Conservation (phyloP, 1,284 basidiomycete species). For the Apiotrichum porosum region DNA sequence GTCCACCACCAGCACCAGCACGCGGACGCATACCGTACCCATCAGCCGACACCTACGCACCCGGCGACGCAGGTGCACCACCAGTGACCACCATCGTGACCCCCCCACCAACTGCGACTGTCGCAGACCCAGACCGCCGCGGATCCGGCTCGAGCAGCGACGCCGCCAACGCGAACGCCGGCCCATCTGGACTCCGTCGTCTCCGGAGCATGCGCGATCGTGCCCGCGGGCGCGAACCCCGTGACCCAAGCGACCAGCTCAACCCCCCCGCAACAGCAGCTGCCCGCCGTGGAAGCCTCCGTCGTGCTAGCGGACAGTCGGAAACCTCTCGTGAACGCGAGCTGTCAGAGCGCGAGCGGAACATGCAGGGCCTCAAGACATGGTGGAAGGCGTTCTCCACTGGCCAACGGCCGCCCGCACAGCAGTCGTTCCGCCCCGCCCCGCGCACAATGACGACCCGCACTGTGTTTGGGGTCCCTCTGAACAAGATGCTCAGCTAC, state of each 20-base stretch:
- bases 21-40: slow-evolving; percentile 40
- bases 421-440: slow-evolving; percentile 1
- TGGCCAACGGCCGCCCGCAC: neutral
- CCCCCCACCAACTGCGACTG: too few species aligned
- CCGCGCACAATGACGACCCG: slow-evolving; percentile 11
- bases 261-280: neutral
- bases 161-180: neutral
- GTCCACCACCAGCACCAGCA: slow-evolving; percentile 37
- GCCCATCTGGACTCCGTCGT: neutral
- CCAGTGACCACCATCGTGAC: slow-evolving; percentile 12
- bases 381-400: slow-evolving; percentile 71
- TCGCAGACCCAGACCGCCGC: slow-evolving; percentile 1
- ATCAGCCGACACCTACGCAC: slow-evolving; percentile 30
- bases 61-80: slow-evolving; percentile 33
- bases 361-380: slow-evolving; percentile 57
- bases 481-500: slow-evolving; percentile 75
- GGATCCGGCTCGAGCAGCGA: slow-evolving; percentile 6
- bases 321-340: neutral
- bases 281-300: too few species aligned
- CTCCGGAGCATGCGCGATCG: slow-evolving; percentile 3
- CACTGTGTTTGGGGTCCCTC: slow-evolving; percentile 76
- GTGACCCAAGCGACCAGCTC: neutral
- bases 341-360: slow-evolving; percentile 27
- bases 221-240: neutral
- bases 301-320: too few species aligned